A percentile compares a stretch with the other conserved stretches of the same genome.
Evolutionary conservation across 2,329 filamentous ascomycete genomes (phyloP).

Genomic region (Tolypocladium pustulatum): DNA sequence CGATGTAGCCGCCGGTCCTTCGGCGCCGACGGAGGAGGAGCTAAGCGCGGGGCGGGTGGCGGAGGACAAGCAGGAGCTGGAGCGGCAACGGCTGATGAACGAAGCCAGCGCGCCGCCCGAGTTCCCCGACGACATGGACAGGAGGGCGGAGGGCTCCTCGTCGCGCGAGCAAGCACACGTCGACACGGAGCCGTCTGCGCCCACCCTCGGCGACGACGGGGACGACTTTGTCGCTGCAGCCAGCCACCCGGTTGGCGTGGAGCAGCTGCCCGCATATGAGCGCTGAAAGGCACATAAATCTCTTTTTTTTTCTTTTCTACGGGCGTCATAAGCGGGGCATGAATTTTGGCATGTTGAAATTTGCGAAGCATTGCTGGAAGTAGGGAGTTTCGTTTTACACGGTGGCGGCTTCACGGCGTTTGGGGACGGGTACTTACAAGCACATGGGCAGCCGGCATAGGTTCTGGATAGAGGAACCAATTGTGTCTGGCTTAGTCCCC

Average conservation of each 20-base stretch:
- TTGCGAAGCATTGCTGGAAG: not conserved
- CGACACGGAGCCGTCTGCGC: slow-evolving; percentile 42
- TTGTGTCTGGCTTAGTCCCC: too few relatives aligned
- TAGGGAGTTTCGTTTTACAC: not conserved
- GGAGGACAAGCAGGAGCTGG: slow-evolving; percentile 75
- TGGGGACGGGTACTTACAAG: not conserved
- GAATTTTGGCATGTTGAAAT: not conserved
- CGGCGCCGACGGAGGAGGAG: slow-evolving; percentile 36
- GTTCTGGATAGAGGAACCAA: not conserved
- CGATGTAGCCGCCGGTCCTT: slow-evolving; percentile 18
- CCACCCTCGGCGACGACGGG: slow-evolving; percentile 38
- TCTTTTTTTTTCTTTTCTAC: not conserved
- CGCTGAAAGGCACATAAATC: slow-evolving; percentile 18
- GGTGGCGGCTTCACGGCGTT: not conserved
- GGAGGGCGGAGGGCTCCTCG: slow-evolving; percentile 18
- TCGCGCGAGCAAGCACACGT: slow-evolving; percentile 11
- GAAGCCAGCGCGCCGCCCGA: slow-evolving; percentile 54
- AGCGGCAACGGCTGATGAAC: slow-evolving; percentile 51
- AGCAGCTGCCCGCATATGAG: slow-evolving; percentile 29
- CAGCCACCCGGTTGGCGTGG: slow-evolving; percentile 13
- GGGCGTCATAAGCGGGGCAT: not conserved
- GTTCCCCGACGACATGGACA: slow-evolving; percentile 42
- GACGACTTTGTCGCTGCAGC: slow-evolving; percentile 28
- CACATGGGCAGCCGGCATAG: not conserved
- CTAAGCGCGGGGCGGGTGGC: slow-evolving; percentile 15